Base-by-base conservation (phyloP, 2,329 filamentous ascomycete species). In the Neophaeococcomyces aloes region DNA sequence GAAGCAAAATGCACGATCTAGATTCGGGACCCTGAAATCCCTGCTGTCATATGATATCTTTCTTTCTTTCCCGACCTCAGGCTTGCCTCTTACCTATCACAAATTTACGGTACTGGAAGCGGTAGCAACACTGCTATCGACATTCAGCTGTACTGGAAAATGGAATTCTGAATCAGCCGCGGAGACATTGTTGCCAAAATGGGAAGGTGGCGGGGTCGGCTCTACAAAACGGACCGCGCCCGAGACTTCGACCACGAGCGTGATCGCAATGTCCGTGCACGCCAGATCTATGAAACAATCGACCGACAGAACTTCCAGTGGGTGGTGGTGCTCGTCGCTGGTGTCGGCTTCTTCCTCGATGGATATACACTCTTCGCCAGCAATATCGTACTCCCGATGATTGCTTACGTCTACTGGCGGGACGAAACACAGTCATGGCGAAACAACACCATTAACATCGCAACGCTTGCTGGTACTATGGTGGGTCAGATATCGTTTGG, bases 281-380 rank as follows among this genome's bases (percentile, higher is more conserved):
- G 62, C 48, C 64, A 66, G 49, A 63, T 67, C 41, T 67, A 67
- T 47, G 62, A 65, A 43, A 66, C 64, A 1, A 66, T 67, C 50
- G 65, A 67, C 52, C 60, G 63, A 27, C 63, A 66, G 46, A 53
- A 52, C 5, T 67, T 59, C 42, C 65, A 66, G 55, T 65, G 62
- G 62, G 52, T 65, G 11, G 63, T 68, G 2, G 66, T 66, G 5
- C 53, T 67, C 3, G 69, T 71, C 5, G 67, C 68, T 13, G 68
- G 66, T 15, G 61, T 68, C n/a, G 68, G 68, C 10, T 71, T 71
- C 56, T 66, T 71, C 44, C 65, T 69, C 3, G 68, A 71, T 58
- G 64, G 64, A 34, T 68, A 67, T 37, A 66, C 65, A 4, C 57
- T 72, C 8, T 72, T 72, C 53, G 67, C 68, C 13, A 68, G 63